Evolutionary conservation across 148 eudicot species (phyloP), one percentile per base, ranked within the genome.

Genomic region (Fagopyrum homotropicum): DNA sequence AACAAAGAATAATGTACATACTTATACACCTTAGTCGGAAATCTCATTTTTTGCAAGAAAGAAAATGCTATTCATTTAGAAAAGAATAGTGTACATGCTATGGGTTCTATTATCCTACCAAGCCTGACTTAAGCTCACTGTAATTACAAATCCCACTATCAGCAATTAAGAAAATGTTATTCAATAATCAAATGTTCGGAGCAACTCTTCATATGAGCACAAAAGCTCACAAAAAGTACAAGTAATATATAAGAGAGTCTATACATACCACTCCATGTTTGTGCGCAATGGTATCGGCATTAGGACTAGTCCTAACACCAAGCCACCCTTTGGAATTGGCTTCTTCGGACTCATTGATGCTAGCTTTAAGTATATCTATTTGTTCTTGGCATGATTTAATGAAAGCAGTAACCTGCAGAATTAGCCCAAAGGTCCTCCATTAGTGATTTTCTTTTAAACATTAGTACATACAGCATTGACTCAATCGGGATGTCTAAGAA

Each of bases 241-340:
- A 55, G 7, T 55, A 55, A 55, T 15, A 59, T 1, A 59, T 7
- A 0, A 66, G 26, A 46, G 48, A 71, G 45, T n/a, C 40, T 55
- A 22, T 50, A 69, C 90, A 50, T 88, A 95, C 99, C 97, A 92
- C 94, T 40, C 99, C 99, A 79, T 95, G 98, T 84, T 92, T 95
- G 85, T 95, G 99, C 48, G 99, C 99, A 76, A 92, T 80, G 60
- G 88, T 90, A 84, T 95, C 99, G 69, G 91, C 91, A 89, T 92
- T 95, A 75, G 73, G 78, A 80, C 84, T 89, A 45, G 82, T 75
- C 81, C 82, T 86, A 55, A 82, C 79, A 75, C 97, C 90, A 82
- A 90, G 94, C 99, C 99, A 95, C 50, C 99, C 91, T 82, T 86
- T 92, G 51, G 97, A 86, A 45, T 75, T 89, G 72, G 86, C 82